Percentiles rank a stretch among this genome's conserved stretches.
These are phyloP conservation scores for Rhizopogon salebrosus DNA, from an alignment of 768 basidiomycete species.

Conservation along the genomic window DNA sequence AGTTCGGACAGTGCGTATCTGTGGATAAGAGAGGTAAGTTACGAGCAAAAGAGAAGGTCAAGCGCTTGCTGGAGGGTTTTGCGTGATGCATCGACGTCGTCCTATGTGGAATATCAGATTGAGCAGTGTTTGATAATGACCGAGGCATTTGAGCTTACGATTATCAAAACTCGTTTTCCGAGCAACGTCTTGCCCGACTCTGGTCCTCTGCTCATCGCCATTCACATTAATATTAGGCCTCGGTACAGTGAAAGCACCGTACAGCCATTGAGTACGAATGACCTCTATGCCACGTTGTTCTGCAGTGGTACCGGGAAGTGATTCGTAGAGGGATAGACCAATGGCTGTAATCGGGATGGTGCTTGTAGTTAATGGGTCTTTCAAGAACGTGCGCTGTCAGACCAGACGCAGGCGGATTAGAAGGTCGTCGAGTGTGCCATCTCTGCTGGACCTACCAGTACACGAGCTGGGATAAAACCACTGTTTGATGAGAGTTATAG, in stretches of 20 bases:
- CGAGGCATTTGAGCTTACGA: constrained; percentile 45
- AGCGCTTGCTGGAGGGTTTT: constrained; percentile 78
- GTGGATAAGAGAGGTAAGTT: constrained; percentile 5
- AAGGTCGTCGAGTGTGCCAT: not conserved
- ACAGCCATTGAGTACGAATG: constrained; percentile 96
- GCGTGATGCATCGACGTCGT: constrained; percentile 85
- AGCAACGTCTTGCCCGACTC: constrained; percentile 66
- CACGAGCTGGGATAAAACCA: constrained; percentile 94
- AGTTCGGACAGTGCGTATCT: constrained; percentile 92
- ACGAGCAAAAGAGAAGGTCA: not conserved
- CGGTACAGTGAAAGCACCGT: constrained; percentile 24
- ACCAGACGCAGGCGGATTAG: not conserved
- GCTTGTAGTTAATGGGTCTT: constrained; percentile 61
- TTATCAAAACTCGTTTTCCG: constrained; percentile 77
- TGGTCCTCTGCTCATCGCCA: constrained; percentile 42
- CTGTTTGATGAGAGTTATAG: constrained; percentile 33
- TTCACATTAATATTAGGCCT: constrained; percentile 1
- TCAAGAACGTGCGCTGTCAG: constrained; percentile 76
- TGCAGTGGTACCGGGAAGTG: constrained; percentile 66
- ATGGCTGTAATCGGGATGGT: constrained; percentile 95
- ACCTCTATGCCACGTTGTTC: constrained; percentile 81
- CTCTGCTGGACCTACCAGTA: constrained; percentile 52
- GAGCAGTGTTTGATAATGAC: constrained; percentile 10
- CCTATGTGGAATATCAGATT: constrained; percentile 36
- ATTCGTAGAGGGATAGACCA: constrained; percentile 92